These are phyloP conservation scores for Orbilia blumenaviensis DNA, from an alignment of 2,329 filamentous ascomycete species.

Conservation along the genomic window DNA sequence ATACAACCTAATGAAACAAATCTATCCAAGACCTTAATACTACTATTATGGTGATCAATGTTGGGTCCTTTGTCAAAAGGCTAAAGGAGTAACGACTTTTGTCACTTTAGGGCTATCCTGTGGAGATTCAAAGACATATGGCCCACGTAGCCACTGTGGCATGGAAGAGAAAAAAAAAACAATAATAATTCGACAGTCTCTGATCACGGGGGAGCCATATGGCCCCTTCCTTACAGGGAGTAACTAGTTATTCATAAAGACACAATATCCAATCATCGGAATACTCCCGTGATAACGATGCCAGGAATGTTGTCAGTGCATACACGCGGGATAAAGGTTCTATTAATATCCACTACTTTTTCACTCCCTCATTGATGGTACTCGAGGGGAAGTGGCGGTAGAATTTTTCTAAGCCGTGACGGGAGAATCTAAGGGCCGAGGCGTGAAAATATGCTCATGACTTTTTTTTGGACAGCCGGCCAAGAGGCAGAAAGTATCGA, in stretches of 20 bases:
- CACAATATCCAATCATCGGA: slow-evolving; percentile 7
- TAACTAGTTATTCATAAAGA: neutral
- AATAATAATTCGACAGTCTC: neutral
- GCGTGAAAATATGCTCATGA: slow-evolving; percentile 16
- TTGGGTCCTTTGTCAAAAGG: neutral
- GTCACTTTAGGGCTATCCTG: neutral
- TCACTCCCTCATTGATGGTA: neutral
- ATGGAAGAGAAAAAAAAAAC: too few species aligned
- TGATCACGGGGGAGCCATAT: neutral
- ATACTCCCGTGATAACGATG: slow-evolving; percentile 18
- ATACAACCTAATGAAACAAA: slow-evolving; percentile 22
- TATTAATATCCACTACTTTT: slow-evolving; percentile 3
- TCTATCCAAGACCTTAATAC: slow-evolving; percentile 8
- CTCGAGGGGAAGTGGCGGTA: neutral
- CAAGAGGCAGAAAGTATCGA: slow-evolving; percentile 11
- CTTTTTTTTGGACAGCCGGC: slow-evolving; percentile 4
- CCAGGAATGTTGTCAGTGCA: slow-evolving; percentile 16
- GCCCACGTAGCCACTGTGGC: slow-evolving; percentile 1
- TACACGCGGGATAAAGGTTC: slow-evolving; percentile 3
- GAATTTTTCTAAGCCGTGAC: neutral
- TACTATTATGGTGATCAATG: slow-evolving; percentile 2
- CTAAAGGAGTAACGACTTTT: slow-evolving; percentile 11
- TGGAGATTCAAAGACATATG: neutral
- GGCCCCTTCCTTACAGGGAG: neutral
- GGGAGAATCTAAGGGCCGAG: neutral